Evolutionary conservation across 129 eudicot genomes (phyloP), one percentile per base, ranked within the genome.

Genomic region (Tanacetum coccineum): DNA sequence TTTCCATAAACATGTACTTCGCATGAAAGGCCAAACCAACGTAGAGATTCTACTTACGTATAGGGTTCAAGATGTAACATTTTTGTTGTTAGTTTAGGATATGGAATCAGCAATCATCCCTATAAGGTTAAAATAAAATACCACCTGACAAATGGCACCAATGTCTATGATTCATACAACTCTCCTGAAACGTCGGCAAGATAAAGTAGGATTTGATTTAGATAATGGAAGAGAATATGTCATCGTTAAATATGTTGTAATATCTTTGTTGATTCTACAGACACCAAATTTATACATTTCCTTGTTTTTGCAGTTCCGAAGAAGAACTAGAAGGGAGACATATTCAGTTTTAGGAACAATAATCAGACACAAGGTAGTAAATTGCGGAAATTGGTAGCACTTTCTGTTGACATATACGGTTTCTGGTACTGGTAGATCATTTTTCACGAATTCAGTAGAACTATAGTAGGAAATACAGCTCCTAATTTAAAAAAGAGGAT

Each of bases 111-210:
- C 13, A 47, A 54, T 64, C n/a, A 73, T 26, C 59, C 26, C 45
- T 65, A 13, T 46, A 56, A 36, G 67, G 67, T 56, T n/a, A 39
- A 63, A 66, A 71, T 32, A 66, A 74, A 74, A 30, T 66, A 39
- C 72, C 78, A 74, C 78, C 78, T 66, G 72, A 74, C 66, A 60
- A 59, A 46, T 55, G 78, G 78, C 78, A 74, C 78, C 72, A 74
- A 74, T 66, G 72, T 61, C 72, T 74, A 66, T 49, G 60, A 56
- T 47, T 66, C 78, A 48, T 46, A 74, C 59, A 56, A 74, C 78
- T 65, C 53, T 74, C 78, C 78, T 74, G 78, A 46, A 66, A 74
- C 30, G 48, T 74, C 57, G 66, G 66, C 66, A 64, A 73, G 59
- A 73, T 73, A 73, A 52, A 55, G 45, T 64, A 66, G 61, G 45